Base-by-base conservation (phyloP, 805 yeast genomes). In the Pichia phayaonensis region DNA sequence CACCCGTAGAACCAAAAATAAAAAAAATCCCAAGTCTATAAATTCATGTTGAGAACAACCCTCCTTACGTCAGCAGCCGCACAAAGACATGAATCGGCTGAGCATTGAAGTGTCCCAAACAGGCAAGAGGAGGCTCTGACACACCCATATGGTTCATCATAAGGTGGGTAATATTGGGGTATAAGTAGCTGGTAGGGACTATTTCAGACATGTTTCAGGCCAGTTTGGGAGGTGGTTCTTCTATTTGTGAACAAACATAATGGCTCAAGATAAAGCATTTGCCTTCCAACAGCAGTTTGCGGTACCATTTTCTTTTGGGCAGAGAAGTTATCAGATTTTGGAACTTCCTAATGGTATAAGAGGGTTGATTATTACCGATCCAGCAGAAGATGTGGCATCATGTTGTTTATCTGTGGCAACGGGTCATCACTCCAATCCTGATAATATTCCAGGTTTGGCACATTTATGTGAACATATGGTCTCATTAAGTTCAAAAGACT, bases 401-500 rank as follows among this genome's bases (percentile, higher is more conserved):
- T 83, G 86, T 20, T 81, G 95, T 1, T 59, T 92, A 8, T 78
- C 87, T 39, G 88, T 90, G 2, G 83, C 83, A 3, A 72, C 87
- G 0, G 99, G 99, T 10, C 82, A 96, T 2, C 83, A 81, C 59
- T 73, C 81, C 44, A 97, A 92, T 56, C 92, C 95, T 0, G 71
- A 68, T 7, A 74, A 73, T 5, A 57, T 84, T 1, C 81, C 81
- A 0, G 99, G 99, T 0, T 61, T 92, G 38, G 98, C 98, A 0
- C 99, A 92, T 69, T 75, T 88, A 51, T 84, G 95, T 59, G 97
- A 89, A 61, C 96, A 89, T 63, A 72, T 85, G 74, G 49, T 82
- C 2, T 67, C 79, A 34, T 71, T 74, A 49, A 86, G 84, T 3
- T 77, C 86, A 0, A 79, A 75, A 57, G 66, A 72, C 46, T 82